Evolutionary conservation across 192 early-diverging fungal species (phyloP), one percentile per base, ranked within the genome.

Genomic region (Bifiguratus adelaidae): DNA sequence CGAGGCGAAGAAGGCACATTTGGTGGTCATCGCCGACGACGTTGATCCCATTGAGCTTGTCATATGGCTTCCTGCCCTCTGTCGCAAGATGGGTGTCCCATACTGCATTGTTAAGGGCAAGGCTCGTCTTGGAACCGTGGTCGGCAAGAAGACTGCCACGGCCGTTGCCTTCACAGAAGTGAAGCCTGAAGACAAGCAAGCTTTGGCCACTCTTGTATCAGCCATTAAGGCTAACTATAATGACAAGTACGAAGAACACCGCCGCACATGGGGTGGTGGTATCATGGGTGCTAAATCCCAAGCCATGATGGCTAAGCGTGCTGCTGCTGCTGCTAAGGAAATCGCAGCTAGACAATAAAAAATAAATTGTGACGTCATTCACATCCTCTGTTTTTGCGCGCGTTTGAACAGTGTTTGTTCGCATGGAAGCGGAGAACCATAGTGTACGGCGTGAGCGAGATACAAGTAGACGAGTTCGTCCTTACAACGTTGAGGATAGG

Each of bases 31-130:
- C 76, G 96, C 96, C 60, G 80, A 96, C 63, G 94, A 99, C 69
- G 93, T 99, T 63, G 94, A 99, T 76, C 96, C 96, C 53, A 95
- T 99, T 70, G 96, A 99, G 77, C 63, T 99, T 47, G 94, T 99
- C 57, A 63, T 99, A 56, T 99, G 89, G 89, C 84, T 99, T 60
- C 96, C 96, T 44, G 96, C 94, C 54, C 86, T 99, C 47, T 99
- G 96, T 85, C 87, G 92, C 65, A 99, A 99, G 88, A 95, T 95
- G 94, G 91, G 89, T 68, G 77, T 99, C 69, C 96, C 96, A 47
- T 99, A 99, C 83, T 81, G 74, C 74, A 96, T 99, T 67, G 90
- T 99, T 67, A 99, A 99, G 91, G 78, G 87, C 62, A 99, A 99
- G 85, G 78, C 87, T 68, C 83, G 96, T 67, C 85, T 99, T 65